phyloP scores from a whole-genome alignment of 2,329 filamentous ascomycete species.

The Aphanoascus verrucosus region DNA sequence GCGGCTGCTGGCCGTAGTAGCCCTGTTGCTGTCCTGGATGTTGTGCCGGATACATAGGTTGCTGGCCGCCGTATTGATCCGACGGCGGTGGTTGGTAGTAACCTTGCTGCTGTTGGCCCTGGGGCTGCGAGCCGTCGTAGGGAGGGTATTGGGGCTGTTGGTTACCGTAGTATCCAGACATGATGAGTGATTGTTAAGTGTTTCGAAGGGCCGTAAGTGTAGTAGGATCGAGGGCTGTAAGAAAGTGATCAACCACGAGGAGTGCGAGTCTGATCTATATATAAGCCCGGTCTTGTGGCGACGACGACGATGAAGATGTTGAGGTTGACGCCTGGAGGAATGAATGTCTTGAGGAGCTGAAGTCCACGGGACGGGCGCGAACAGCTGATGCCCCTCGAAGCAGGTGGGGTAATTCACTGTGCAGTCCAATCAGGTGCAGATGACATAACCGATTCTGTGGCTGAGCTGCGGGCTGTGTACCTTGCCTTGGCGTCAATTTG shows the following conservation, averaged over 20 bases:
- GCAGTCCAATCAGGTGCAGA: too few species aligned
- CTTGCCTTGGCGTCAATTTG: too few species aligned
- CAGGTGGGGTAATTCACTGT: not conserved
- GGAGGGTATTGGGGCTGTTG: constrained; percentile 3
- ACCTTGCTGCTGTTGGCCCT: constrained; percentile 10
- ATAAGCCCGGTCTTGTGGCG: too few species aligned
- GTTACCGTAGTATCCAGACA: constrained; percentile 15
- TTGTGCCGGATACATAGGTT: not conserved
- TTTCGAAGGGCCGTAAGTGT: not conserved
- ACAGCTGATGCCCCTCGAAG: not conserved
- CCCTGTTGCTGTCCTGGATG: not conserved
- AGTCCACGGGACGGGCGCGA: not conserved
- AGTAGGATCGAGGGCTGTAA: not conserved
- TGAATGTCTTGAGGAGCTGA: not conserved
- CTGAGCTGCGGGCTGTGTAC: too few species aligned
- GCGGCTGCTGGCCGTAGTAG: constrained; percentile 15
- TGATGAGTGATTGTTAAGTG: not conserved
- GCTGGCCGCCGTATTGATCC: constrained; percentile 12
- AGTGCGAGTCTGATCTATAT: too few species aligned
- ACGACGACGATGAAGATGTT: not conserved
- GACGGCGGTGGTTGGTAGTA: constrained; percentile 9
- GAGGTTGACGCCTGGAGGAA: not conserved
- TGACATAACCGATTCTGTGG: too few species aligned
- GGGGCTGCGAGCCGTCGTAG: constrained; percentile 7
- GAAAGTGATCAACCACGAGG: too few species aligned